Conservation (phyloP, 331 rosid genomes). For the Rosa hybrid region DNA sequence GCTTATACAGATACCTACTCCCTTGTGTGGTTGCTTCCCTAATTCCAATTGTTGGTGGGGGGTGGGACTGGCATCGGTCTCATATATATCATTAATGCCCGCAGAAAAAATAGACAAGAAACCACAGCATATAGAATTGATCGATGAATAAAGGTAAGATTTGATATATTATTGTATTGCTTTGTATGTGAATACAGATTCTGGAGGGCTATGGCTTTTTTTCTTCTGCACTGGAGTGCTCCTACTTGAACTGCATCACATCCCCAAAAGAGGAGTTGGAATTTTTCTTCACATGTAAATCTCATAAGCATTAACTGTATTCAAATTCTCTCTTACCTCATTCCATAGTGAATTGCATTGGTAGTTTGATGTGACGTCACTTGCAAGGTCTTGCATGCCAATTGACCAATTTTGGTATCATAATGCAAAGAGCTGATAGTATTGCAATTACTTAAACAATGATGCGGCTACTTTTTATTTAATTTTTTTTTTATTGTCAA, state of each 20-base stretch:
- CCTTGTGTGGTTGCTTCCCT: slow-evolving; percentile 69
- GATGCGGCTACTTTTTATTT: neutral
- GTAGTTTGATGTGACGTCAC: too few relatives aligned
- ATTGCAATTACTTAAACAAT: neutral
- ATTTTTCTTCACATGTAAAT: neutral
- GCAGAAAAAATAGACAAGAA: neutral
- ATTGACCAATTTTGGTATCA: neutral
- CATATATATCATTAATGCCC: neutral
- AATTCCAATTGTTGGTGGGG: slow-evolving; percentile 86
- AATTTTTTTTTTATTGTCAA: too few relatives aligned
- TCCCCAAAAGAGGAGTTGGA: neutral
- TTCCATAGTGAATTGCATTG: neutral
- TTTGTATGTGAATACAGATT: neutral
- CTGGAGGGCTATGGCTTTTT: neutral
- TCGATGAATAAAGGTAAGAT: too few relatives aligned
- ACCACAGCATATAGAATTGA: too few relatives aligned
- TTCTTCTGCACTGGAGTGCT: neutral
- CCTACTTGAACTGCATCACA: neutral
- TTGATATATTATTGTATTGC: too few relatives aligned
- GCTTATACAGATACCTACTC: slow-evolving; percentile 57
- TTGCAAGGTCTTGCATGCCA: too few relatives aligned
- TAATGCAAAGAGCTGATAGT: neutral
- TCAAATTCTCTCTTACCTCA: neutral
- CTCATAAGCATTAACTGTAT: neutral
- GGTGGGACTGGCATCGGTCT: slow-evolving; percentile 69